A percentile compares a stretch with the other conserved stretches of the same genome.
These are phyloP conservation scores for Hypoxylon sp. DNA, from an alignment of 2,329 filamentous ascomycete species.

Conservation along the genomic window DNA sequence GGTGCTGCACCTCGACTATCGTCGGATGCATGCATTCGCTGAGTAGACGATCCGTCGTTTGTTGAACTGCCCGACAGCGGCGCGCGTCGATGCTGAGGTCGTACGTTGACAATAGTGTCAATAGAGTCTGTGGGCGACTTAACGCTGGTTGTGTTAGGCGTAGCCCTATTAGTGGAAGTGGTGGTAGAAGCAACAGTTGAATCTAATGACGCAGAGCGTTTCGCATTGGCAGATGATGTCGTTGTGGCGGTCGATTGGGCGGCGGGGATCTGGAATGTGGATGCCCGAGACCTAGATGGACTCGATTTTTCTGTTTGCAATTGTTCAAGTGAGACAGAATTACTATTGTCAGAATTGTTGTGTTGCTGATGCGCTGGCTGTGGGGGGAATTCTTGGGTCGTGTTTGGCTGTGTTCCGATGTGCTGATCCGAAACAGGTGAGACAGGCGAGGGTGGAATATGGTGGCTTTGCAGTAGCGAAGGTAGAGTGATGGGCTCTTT, in stretches of 20 bases:
- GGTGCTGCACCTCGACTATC: constrained; percentile 41
- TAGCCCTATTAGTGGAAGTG: constrained; percentile 28
- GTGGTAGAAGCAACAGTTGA: constrained; percentile 47
- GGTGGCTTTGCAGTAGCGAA: constrained; percentile 55
- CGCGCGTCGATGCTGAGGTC: constrained; percentile 58
- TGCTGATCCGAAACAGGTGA: constrained; percentile 56
- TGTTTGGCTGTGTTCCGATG: constrained; percentile 50
- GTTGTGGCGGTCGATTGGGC: constrained; percentile 48
- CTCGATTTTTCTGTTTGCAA: constrained; percentile 48
- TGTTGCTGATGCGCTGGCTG: constrained; percentile 42
- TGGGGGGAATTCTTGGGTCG: constrained; percentile 46
- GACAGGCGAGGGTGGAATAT: constrained; percentile 60
- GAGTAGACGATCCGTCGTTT: constrained; percentile 48
- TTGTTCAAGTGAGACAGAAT: constrained; percentile 49
- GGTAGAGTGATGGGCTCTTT: constrained; percentile 57
- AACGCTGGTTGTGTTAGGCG: constrained; percentile 43
- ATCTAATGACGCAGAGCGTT: constrained; percentile 59
- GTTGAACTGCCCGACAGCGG: constrained; percentile 58
- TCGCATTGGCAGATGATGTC: constrained; percentile 51
- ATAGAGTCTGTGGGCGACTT: constrained; percentile 51
- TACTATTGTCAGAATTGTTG: constrained; percentile 45
- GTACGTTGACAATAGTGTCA: constrained; percentile 53
- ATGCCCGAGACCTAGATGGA: constrained; percentile 55
- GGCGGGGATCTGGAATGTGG: constrained; percentile 57
- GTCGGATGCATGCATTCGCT: constrained; percentile 40